These are phyloP conservation scores for Flaveria floridana DNA, from an alignment of 140 eudicot species.

Conservation along the genomic window DNA sequence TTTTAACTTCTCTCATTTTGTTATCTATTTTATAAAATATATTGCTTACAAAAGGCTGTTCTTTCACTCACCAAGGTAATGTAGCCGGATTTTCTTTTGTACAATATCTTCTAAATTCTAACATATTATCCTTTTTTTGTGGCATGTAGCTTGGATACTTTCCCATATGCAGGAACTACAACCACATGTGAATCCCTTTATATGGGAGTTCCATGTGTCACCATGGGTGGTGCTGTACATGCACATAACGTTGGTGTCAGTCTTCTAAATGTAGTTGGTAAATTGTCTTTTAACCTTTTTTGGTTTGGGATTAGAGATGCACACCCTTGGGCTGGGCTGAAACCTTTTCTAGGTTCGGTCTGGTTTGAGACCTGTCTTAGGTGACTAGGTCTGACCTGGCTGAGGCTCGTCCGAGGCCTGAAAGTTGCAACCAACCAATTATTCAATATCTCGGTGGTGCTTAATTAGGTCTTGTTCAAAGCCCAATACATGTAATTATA, in stretches of 20 bases:
- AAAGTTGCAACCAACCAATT: background rate
- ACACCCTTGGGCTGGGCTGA: too few relatives aligned
- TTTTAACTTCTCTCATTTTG: background rate
- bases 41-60: background rate
- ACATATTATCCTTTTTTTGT: slow-evolving; percentile 1
- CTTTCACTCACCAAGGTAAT: background rate
- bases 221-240: slow-evolving; percentile 91
- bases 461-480: background rate
- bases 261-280: slow-evolving; percentile 87
- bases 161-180: slow-evolving; percentile 97
- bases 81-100: background rate
- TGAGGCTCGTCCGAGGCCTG: background rate
- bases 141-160: slow-evolving; percentile 78
- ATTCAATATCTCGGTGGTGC: background rate
- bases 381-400: too few relatives aligned
- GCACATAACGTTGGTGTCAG: slow-evolving; percentile 97
- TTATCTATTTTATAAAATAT: background rate
- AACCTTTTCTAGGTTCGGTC: background rate
- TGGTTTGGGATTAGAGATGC: background rate
- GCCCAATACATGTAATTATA: background rate
- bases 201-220: slow-evolving; percentile 98
- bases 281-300: slow-evolving; percentile 19
- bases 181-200: slow-evolving; percentile 95
- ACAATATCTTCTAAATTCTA: slow-evolving; percentile 22
- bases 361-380: background rate